Conservation (phyloP, 768 basidiomycete species). For the Dioszegia crocea region DNA sequence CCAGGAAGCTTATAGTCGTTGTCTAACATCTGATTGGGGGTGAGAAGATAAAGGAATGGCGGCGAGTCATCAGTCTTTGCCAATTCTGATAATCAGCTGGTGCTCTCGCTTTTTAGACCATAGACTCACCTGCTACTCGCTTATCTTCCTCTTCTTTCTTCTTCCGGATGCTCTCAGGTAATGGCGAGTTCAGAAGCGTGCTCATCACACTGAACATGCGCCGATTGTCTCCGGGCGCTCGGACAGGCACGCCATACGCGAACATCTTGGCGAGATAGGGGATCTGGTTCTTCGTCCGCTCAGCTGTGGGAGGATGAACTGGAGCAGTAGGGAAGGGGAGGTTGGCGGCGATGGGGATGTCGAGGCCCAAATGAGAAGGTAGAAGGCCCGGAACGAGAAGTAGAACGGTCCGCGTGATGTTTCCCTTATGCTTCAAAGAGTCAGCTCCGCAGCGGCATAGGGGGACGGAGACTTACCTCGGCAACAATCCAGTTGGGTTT, state of each 20-base stretch:
- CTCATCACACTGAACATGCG: conserved; percentile 81
- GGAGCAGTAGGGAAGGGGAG: conserved; percentile 55
- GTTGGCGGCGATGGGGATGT: conserved; percentile 58
- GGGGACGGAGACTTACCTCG: conserved; percentile 56
- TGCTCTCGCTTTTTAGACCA: no score
- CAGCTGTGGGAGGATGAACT: conserved; percentile 44
- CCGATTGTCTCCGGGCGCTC: conserved; percentile 81
- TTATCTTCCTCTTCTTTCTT: conserved; percentile 52
- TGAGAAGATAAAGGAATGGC: conserved; percentile 68
- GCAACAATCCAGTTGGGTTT: conserved; percentile 81
- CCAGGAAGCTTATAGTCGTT: conserved; percentile 88
- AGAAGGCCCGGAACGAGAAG: conserved; percentile 84
- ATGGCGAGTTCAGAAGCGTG: conserved; percentile 73
- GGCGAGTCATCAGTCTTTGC: conserved; percentile 55
- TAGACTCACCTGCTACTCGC: conserved; percentile 49
- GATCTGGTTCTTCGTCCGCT: conserved; percentile 53
- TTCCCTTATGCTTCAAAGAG: conserved; percentile 61
- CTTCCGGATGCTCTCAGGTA: conserved; percentile 59
- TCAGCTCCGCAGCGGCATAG: background rate
- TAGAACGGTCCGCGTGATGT: conserved; percentile 72
- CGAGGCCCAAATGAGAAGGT: conserved; percentile 60
- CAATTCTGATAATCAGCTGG: conserved; percentile 32
- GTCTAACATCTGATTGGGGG: conserved; percentile 82
- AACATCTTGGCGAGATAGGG: conserved; percentile 66
- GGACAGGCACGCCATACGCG: conserved; percentile 87